Base-by-base conservation (phyloP, 441 rosid species). In the Brassica balearica region DNA sequence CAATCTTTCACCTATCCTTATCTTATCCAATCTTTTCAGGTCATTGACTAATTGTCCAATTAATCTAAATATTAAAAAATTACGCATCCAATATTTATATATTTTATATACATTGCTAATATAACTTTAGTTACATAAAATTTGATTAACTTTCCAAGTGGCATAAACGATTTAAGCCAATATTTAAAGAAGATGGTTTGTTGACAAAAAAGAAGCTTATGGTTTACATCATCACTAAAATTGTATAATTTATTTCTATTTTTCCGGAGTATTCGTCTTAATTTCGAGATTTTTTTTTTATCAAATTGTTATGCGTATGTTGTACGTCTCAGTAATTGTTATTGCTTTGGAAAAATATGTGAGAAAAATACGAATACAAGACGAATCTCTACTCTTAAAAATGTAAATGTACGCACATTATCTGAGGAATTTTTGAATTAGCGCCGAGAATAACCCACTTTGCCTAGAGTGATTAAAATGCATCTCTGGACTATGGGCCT, bases 21-120 rank as follows among this genome's bases (percentile, higher is more conserved):
- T 78, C 73, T 72, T 72, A 72, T 78, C 73, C 69, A 66, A 78
- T 41, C 73, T 10, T 77, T 78, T 77, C 55, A 58, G 25, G 55
- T 12, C 66, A 71, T 56, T 77, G 81, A 77, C 72, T 77, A 17
- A 38, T 70, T 70, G 58, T 19, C 61, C 68, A 59, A n/a, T 71
- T 71, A 53, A 36, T 36, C 59, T 5, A 9, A 22, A 7, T 25
- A 36, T 15, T 64, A 15, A 23, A 3, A 53, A 55, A 5, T 15
- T 10, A 77, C n/a, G 59, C 72, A 65, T 77, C 51, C 65, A 25
- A 77, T 38, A 32, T n/a, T 11, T 29, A 10, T 56, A 46, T n/a
- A 53, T 12, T 25, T 72, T 20, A 8, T 12, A 9, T 34, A 14
- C 23, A 55, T 68, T 75, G 78, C 6, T 58, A 8, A 25, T 17